Percentiles rank a stretch among this genome's conserved stretches.
phyloP scores from a whole-genome alignment of 805 yeast genomes.

The Starmerella scarabaei region DNA sequence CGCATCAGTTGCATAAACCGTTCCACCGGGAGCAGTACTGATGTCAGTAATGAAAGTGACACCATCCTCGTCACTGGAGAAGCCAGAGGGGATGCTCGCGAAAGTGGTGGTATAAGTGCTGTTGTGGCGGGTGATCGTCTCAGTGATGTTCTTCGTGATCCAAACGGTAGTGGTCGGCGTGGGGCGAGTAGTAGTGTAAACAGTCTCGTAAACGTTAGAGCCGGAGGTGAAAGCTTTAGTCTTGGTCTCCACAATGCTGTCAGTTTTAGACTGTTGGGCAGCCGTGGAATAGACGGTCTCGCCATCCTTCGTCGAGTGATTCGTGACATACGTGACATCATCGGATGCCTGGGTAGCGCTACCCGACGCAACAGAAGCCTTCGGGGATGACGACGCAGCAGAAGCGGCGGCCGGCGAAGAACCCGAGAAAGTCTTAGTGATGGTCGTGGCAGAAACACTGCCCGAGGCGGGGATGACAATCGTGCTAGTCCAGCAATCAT shows the following conservation, averaged over 20 bases:
- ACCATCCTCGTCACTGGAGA: conserved; percentile 8
- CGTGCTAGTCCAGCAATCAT: conserved; percentile 12
- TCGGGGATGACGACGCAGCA: conserved; percentile 1
- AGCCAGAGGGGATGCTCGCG: conserved; percentile 4
- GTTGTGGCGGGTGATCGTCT: conserved; percentile 14
- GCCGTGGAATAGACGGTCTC: conserved; percentile 3
- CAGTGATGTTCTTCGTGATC: conserved; percentile 12
- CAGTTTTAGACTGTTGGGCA: neutral
- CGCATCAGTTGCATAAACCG: conserved; percentile 6
- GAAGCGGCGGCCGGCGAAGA: conserved; percentile 2
- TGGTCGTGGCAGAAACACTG: conserved; percentile 1
- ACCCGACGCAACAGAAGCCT: neutral
- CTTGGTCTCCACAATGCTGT: conserved; percentile 1
- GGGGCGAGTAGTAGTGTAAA: conserved; percentile 1
- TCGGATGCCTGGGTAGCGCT: conserved; percentile 1
- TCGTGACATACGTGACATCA: conserved; percentile 8
- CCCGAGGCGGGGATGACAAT: conserved; percentile 6
- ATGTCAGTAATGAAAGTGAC: conserved; percentile 15
- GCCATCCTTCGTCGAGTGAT: conserved; percentile 6
- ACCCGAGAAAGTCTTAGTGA: conserved; percentile 4
- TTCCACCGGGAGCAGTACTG: conserved; percentile 17
- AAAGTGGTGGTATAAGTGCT: conserved; percentile 11
- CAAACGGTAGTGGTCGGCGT: conserved; percentile 14
- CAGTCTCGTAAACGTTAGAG: conserved; percentile 1
- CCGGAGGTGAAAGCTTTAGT: conserved; percentile 1